phyloP scores from a whole-genome alignment of 768 basidiomycete species.

The Phylloporus sp. region DNA sequence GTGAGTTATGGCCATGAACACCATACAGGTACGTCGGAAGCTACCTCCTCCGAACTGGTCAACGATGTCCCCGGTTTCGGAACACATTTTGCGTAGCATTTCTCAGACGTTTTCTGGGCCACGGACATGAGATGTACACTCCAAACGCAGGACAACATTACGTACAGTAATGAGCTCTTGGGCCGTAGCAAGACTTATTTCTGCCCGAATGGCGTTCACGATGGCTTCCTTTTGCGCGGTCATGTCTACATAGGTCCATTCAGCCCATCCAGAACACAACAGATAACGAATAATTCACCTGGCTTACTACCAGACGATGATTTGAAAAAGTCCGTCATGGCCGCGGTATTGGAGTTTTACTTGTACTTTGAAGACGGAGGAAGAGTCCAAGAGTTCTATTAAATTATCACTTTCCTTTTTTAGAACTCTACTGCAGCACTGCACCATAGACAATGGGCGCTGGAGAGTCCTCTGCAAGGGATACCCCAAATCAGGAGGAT shows the following conservation, averaged over 20 bases:
- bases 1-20: neutral
- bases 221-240: constrained; percentile 39
- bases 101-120: constrained; percentile 70
- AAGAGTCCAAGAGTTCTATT: too few relatives aligned
- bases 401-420: constrained; percentile 8
- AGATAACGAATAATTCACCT: constrained; percentile 10
- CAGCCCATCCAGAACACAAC: neutral
- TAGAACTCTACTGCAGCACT: constrained; percentile 2
- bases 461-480: constrained; percentile 52
- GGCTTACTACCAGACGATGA: constrained; percentile 31
- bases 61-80: constrained; percentile 70
- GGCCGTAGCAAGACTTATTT: constrained; percentile 70
- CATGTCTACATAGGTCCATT: constrained; percentile 29
- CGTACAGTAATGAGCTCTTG: constrained; percentile 77
- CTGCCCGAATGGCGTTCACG: constrained; percentile 63
- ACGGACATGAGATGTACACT: neutral
- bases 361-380: neutral
- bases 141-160: neutral
- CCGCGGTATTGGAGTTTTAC: neutral
- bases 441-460: constrained; percentile 54
- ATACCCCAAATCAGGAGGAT: constrained; percentile 22
- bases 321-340: constrained; percentile 56
- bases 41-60: constrained; percentile 70
- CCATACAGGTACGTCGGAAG: neutral
- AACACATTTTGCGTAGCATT: constrained; percentile 75